Conservation (phyloP, 2,329 filamentous ascomycete genomes). For the Biscogniauxia sp. region DNA sequence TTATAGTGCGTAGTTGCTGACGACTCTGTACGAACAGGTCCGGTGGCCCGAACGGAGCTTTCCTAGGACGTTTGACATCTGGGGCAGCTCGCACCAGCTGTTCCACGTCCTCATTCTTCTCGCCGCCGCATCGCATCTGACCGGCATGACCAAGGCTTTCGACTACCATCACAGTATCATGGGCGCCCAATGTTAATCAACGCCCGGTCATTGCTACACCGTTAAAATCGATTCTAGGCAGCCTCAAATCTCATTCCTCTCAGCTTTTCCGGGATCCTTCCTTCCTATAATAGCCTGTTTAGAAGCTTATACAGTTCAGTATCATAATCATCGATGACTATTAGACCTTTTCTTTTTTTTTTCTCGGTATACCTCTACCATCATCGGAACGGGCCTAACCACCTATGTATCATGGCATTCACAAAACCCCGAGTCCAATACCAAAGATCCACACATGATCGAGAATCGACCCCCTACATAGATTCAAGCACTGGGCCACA, state of each 20-base stretch:
- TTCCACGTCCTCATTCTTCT: slow-evolving; percentile 88
- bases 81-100: slow-evolving; percentile 92
- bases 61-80: slow-evolving; percentile 82
- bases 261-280: neutral
- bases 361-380: neutral
- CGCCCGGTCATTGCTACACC: neutral
- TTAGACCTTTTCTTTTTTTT: neutral
- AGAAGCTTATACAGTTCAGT: neutral
- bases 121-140: slow-evolving; percentile 78
- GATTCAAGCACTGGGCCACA: no score
- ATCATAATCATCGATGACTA: neutral
- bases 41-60: slow-evolving; percentile 79
- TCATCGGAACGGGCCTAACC: no score
- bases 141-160: slow-evolving; percentile 79
- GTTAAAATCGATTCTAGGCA: neutral
- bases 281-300: neutral
- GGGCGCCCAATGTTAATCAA: slow-evolving; percentile 46
- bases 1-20: slow-evolving; percentile 15
- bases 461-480: no score
- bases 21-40: slow-evolving; percentile 42
- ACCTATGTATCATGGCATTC: no score
- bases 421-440: no score
- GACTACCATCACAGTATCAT: slow-evolving; percentile 72
- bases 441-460: no score
- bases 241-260: neutral